These are phyloP conservation scores for Phytophthora citrophthora DNA, from an alignment of 352 stramenopile species.

Conservation along the genomic window DNA sequence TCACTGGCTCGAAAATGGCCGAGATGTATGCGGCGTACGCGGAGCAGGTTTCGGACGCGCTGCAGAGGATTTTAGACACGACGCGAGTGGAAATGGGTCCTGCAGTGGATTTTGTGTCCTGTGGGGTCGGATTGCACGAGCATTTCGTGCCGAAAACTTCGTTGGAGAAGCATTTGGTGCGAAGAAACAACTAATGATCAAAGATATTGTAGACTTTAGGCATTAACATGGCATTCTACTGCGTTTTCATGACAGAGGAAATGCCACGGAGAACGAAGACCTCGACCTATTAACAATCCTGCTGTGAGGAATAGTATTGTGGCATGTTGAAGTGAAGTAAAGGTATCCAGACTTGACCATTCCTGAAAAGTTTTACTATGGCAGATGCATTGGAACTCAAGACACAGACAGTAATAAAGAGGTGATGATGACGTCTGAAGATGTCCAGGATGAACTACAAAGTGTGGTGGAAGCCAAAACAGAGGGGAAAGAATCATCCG, in stretches of 20 bases:
- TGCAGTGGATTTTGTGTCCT: constrained; percentile 44
- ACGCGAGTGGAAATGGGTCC: constrained; percentile 44
- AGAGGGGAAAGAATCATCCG: not conserved
- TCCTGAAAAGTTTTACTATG: constrained; percentile 35
- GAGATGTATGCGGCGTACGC: constrained; percentile 34
- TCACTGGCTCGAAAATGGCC: constrained; percentile 36
- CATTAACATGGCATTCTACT: constrained; percentile 5
- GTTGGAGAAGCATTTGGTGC: constrained; percentile 53
- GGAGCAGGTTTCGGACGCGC: constrained; percentile 25
- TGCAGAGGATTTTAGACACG: constrained; percentile 42
- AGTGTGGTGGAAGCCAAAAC: constrained; percentile 29
- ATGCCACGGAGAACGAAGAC: constrained; percentile 32
- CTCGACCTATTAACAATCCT: constrained; percentile 30
- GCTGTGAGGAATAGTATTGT: constrained; percentile 14
- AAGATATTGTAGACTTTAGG: not conserved
- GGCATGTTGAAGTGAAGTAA: not conserved
- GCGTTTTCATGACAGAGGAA: constrained; percentile 25
- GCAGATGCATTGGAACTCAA: constrained; percentile 1
- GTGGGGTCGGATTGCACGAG: constrained; percentile 17
- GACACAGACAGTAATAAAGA: not conserved
- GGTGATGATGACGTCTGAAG: not conserved
- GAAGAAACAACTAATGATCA: too few relatives aligned
- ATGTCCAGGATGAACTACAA: constrained; percentile 3
- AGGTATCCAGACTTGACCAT: not conserved
- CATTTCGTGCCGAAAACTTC: constrained; percentile 49